phyloP scores from a whole-genome alignment of 23 red algal genomes.

The Chondrus crispus region DNA sequence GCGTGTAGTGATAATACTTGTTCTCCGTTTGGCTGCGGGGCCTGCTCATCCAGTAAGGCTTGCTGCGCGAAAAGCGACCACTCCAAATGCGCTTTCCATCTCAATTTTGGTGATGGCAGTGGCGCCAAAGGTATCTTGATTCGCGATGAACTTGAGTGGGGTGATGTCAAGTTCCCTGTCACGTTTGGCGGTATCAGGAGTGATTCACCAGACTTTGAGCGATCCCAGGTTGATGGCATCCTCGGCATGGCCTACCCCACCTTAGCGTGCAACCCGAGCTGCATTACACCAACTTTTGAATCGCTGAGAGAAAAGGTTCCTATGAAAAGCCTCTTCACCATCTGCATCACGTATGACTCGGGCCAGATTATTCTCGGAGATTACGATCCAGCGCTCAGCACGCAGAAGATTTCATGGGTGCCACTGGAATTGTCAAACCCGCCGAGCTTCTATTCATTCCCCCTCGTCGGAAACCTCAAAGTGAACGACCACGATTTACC shows the following conservation, averaged over 20 bases:
- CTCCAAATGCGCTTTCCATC: conserved; percentile 77
- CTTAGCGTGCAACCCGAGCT: conserved; percentile 90
- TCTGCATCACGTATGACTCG: conserved; percentile 76
- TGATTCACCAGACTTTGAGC: conserved; percentile 80
- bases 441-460: conserved; percentile 64
- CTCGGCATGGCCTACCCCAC: conserved; percentile 84
- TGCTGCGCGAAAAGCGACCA: conserved; percentile 77
- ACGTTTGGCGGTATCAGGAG: conserved; percentile 66
- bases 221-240: conserved; percentile 82
- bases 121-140: conserved; percentile 75
- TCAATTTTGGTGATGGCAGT: conserved; percentile 88
- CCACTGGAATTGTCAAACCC: conserved; percentile 59
- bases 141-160: conserved; percentile 67
- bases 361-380: conserved; percentile 88
- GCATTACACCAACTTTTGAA: conserved; percentile 87
- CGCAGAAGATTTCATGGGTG: conserved; percentile 60
- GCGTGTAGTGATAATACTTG: conserved; percentile 71
- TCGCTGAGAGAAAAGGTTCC: conserved; percentile 45
- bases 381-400: conserved; percentile 45
- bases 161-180: conserved; percentile 71
- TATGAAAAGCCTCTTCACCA: conserved; percentile 80
- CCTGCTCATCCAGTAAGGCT: conserved; percentile 46
- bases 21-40: conserved; percentile 59
- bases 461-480: conserved; percentile 31
- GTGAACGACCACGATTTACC: conserved; percentile 46